Conservation (phyloP, 495 filamentous ascomycete genomes). For the Xylaria palmicola region DNA sequence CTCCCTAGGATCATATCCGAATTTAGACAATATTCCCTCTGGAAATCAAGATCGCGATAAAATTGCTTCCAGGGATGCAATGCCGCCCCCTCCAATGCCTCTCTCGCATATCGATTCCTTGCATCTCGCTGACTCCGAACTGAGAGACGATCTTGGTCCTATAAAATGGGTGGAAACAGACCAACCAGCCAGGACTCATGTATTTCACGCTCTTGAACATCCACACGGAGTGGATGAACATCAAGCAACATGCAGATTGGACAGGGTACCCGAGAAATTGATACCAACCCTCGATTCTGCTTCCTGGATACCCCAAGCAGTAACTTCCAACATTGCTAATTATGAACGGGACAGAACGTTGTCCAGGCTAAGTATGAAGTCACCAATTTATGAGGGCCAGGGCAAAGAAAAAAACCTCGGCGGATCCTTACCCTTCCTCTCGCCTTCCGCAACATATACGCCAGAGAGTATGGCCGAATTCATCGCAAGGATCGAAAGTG, state of each 20-base stretch:
- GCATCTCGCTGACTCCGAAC: neutral
- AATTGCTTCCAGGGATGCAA: slow-evolving; percentile 23
- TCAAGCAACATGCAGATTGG: neutral
- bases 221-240: neutral
- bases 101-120: neutral
- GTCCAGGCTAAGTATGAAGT: slow-evolving; percentile 18
- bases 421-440: neutral
- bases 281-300: slow-evolving; percentile 8
- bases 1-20: neutral
- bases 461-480: slow-evolving; percentile 38
- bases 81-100: slow-evolving; percentile 31
- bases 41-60: slow-evolving; percentile 3
- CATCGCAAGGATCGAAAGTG: slow-evolving; percentile 40
- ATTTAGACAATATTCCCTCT: neutral
- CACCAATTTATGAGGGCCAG: slow-evolving; percentile 20
- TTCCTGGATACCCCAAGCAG: slow-evolving; percentile 27
- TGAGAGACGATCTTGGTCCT: neutral
- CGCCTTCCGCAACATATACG: neutral
- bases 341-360: slow-evolving; percentile 1
- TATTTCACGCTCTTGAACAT: neutral
- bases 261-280: slow-evolving; percentile 1
- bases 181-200: neutral
- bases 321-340: slow-evolving; percentile 3
- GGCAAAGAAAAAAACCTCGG: slow-evolving; percentile 4
- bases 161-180: neutral